Evolutionary conservation across 169 alveolate species (phyloP), one percentile per base, ranked within the genome.

Genomic region (Plasmodium vivax): DNA sequence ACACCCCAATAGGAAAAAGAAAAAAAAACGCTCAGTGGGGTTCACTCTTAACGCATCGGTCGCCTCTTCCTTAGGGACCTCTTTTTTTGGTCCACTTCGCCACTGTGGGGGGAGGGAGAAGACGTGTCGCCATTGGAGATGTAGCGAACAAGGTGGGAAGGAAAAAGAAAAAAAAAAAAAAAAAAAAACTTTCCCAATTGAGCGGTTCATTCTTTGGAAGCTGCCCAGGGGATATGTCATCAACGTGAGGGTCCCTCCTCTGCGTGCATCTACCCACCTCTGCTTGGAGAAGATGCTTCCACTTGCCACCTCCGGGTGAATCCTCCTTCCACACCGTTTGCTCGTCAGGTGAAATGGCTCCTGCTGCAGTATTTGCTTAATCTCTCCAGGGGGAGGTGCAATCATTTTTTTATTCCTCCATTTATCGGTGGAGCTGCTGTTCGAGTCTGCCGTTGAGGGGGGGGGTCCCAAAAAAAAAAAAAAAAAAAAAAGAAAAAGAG

Each of bases 281-380:
- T 51, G 73, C 0, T 54, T 62, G 30, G 90, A 58, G 62, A 88
- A 88, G 16, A 88, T 77, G 36, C 16, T 12, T 27, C 82, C 74
- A 41, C 38, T 77, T 58, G 73, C 71, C 19, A 62, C 23, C n/a
- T 88, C 90, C 4, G 82, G 80, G 9, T 38, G 30, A 56, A 58
- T 56, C 68, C 47, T 88, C 51, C 83, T 79, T 10, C 94, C 94
- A 68, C 30, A 8, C n/a, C 82, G 79, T 88, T 43, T 80, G 47
- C 30, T 88, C 23, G 51, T 27, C n/a, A 27, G 3, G 34, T 88
- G 43, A 19, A 34, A 2, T 16, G 27, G 47, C 14, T 80, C 83
- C 38, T 73, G 51, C n/a, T 88, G 90, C 36, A 88, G 36, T 36
- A 81, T 79, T 19, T 30, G n/a, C 30, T 88, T 88, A 32, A 80